Evolutionary conservation across 2,329 filamentous ascomycete genomes (phyloP), one percentile per base, ranked within the genome.

Genomic region (Fusarium sp.): DNA sequence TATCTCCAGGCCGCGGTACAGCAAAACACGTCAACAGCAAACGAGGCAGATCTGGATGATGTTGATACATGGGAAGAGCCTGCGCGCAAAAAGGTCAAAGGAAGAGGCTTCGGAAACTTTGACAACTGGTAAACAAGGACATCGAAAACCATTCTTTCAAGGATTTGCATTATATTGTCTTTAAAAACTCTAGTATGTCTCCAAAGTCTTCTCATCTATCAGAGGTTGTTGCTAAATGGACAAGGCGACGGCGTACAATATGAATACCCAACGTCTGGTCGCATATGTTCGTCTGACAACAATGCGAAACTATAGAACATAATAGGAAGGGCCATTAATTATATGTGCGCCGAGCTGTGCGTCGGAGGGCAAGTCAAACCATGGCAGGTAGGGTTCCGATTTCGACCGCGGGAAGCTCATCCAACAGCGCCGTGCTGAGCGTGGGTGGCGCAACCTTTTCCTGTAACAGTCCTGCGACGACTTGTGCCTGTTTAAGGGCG

Each of bases 61-160:
- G 88, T 92, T 23, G 92, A 92, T 68, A 86, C 88, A 41, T 92
- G 91, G 81, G 91, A 91, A 64, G 91, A 94, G 77, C 94, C 94
- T 20, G 90, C 88, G 5, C 92, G 90, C 83, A 98, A 98, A 85
- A 98, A 98, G 85, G 83, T 87, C 3, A 97, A 94, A 81, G 82
- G 80, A 1, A 90, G 91, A 14, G 95, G 95, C 0, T 99, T 98
- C 87, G 95, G 96, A 3, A 97, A 98, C 83, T 99, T 99, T 82
- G 95, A 98, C 83, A 90, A 86, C 41, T 99, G 97, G 96, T 98
- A 86, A 66, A 63, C 20, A 34, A 25, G 32, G 58, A 60, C 48
- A 13, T 25, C 41, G 27, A 10, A 35, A 67, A 27, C 27, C 35
- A 34, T 59, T 62, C 48, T 39, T 35, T 14, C 6, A 67, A 64